Percentiles rank a stretch among this genome's conserved stretches.
Evolutionary conservation across 371 early-diverging fungal genomes (phyloP).

Genomic region (Apophysomyces elegans): DNA sequence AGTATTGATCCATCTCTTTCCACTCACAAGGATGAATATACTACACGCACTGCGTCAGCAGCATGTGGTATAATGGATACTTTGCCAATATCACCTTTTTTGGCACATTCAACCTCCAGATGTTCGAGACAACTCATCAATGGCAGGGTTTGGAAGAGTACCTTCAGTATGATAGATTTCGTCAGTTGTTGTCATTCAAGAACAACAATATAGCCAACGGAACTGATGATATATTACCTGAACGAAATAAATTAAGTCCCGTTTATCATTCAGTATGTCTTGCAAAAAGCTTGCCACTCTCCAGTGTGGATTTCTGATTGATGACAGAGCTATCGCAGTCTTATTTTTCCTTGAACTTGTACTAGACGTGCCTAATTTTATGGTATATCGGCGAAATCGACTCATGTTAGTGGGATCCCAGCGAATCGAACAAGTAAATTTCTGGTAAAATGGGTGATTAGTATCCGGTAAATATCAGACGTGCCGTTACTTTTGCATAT

Average conservation of each 20-base stretch:
- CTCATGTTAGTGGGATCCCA: constrained; percentile 38
- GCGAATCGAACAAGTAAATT: constrained; percentile 40
- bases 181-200: not conserved
- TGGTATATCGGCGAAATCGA: constrained; percentile 37
- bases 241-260: constrained; percentile 47
- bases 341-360: constrained; percentile 13
- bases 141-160: constrained; percentile 52
- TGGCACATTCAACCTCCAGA: constrained; percentile 34
- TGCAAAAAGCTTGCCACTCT: constrained; percentile 41
- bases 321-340: constrained; percentile 18
- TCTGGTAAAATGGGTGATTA: constrained; percentile 10
- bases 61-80: constrained; percentile 61
- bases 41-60: constrained; percentile 57
- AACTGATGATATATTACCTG: constrained; percentile 29
- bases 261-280: constrained; percentile 47
- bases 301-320: constrained; percentile 49
- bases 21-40: constrained; percentile 57
- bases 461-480: not conserved
- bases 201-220: not conserved
- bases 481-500: constrained; percentile 38
- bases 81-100: constrained; percentile 39
- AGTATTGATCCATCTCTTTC: not conserved
- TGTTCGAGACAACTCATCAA: constrained; percentile 48
- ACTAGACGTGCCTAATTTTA: constrained; percentile 28
- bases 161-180: constrained; percentile 17